Base-by-base conservation (phyloP, 768 basidiomycete species). In the Candolleomyces efflorescens region DNA sequence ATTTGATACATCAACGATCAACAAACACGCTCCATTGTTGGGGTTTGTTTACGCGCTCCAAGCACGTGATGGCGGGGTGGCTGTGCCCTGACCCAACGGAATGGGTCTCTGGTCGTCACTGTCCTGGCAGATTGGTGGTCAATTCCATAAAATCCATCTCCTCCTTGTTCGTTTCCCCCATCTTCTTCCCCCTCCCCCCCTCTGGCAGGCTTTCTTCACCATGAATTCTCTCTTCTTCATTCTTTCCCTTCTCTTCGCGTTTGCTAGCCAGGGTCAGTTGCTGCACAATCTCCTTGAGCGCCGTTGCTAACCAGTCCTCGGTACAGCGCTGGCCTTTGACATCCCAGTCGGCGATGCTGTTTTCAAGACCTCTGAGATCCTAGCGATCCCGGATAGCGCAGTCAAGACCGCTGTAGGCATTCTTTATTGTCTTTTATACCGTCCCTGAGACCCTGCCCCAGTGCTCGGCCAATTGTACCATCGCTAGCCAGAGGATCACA, bases 261-360 rank as follows among this genome's bases (percentile, higher is more conserved):
- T 86, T 73, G 83, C 82, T 68, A 76, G 82, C 62, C 84, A 78
- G 83, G 84, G 87, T 85, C 64, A n/a, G 65, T 55, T n/a, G 9
- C 3, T 2, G 22, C 32, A 44, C 20, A 60, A 27, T 24, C 18
- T 39, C 39, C 27, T 37, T 12, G 26, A 37, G 20, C 24, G 18
- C 36, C 51, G 56, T 43, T 36, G 55, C 47, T 46, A 47, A 23
- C n/a, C 39, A 32, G 32, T 32, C 32, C 11, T 32, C 7, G 6
- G 36, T 39, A 39, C 44, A 70, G 81, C 69, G 36, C 62, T 80
- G 55, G 74, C 82, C 23, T 76, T 87, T 69, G 78, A 74, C 58
- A 74, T 89, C 63, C 70, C 72, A 41, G 64, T 85, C 37, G 75
- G 73, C 38, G 71, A 69, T 18, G 53, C 62, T 56, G 62, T 72